These are phyloP conservation scores for Pelargonium australe DNA, from an alignment of 441 rosid genomes.

Conservation along the genomic window DNA sequence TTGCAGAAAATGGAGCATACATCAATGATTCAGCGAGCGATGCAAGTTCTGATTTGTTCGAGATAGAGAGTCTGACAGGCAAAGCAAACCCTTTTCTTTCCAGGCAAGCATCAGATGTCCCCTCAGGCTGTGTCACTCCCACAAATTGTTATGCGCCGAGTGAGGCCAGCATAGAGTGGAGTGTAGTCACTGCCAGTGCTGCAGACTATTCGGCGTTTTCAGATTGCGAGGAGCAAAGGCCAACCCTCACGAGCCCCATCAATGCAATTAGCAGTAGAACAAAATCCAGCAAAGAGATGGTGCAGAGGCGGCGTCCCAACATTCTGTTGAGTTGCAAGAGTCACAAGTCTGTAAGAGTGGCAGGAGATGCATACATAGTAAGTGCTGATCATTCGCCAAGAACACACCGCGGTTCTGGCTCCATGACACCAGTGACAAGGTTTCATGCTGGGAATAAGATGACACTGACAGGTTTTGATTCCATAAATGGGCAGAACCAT, in stretches of 20 bases:
- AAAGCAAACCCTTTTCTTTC: constrained; percentile 46
- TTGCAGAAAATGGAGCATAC: constrained; percentile 14
- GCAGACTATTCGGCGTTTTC: constrained; percentile 62
- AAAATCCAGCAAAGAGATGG: constrained; percentile 23
- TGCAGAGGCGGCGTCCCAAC: constrained; percentile 34
- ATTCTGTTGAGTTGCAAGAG: constrained; percentile 65
- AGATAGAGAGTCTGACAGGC: constrained; percentile 68
- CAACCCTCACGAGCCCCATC: constrained; percentile 24
- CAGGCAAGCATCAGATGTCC: constrained; percentile 48
- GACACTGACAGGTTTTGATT: constrained; percentile 23
- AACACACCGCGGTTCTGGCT: constrained; percentile 21
- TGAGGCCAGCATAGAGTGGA: constrained; percentile 85
- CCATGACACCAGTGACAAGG: constrained; percentile 30
- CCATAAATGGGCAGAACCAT: constrained; percentile 20
- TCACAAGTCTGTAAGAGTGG: constrained; percentile 53
- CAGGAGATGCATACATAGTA: constrained; percentile 43
- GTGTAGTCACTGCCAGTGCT: constrained; percentile 75
- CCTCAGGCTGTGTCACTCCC: constrained; percentile 46
- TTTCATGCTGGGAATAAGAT: constrained; percentile 39
- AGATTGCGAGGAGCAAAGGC: constrained; percentile 48
- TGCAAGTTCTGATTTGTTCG: constrained; percentile 79
- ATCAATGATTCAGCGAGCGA: constrained; percentile 47
- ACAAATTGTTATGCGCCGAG: constrained; percentile 66
- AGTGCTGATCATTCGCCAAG: constrained; percentile 18
- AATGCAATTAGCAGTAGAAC: constrained; percentile 18